phyloP scores from a whole-genome alignment of 768 basidiomycete species.

The Calocera viscosa region DNA sequence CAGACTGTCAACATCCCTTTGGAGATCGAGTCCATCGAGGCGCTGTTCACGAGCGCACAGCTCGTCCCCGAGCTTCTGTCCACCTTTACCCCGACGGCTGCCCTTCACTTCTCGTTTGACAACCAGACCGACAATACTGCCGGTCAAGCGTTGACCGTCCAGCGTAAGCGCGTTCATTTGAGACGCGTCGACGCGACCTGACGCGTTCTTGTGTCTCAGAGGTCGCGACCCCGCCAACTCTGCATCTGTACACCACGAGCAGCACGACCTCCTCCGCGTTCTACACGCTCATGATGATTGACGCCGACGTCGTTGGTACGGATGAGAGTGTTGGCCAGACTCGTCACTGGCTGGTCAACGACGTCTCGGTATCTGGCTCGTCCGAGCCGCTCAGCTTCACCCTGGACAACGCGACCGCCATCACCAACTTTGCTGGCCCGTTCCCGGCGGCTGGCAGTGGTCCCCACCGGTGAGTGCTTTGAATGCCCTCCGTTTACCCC shows the following conservation, averaged over 20 bases:
- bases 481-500: background rate
- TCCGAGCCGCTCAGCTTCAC: background rate
- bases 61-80: constrained; percentile 51
- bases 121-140: constrained; percentile 40
- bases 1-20: constrained; percentile 34
- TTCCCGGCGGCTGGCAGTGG: constrained; percentile 56
- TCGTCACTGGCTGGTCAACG: constrained; percentile 72
- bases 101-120: constrained; percentile 42
- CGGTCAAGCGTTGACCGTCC: constrained; percentile 46
- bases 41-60: constrained; percentile 49
- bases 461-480: constrained; percentile 45
- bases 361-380: constrained; percentile 29
- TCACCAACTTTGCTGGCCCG: constrained; percentile 62
- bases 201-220: constrained; percentile 32
- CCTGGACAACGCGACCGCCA: constrained; percentile 30
- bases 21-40: constrained; percentile 48
- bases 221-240: constrained; percentile 40
- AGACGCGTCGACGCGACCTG: background rate
- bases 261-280: constrained; percentile 34
- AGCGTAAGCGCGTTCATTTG: constrained; percentile 34
- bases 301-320: constrained; percentile 55
- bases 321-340: constrained; percentile 48
- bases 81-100: constrained; percentile 48
- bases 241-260: constrained; percentile 42
- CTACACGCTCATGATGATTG: constrained; percentile 63